phyloP scores from a whole-genome alignment of 257 asterid species.

The Fraxinus pennsylvanica region DNA sequence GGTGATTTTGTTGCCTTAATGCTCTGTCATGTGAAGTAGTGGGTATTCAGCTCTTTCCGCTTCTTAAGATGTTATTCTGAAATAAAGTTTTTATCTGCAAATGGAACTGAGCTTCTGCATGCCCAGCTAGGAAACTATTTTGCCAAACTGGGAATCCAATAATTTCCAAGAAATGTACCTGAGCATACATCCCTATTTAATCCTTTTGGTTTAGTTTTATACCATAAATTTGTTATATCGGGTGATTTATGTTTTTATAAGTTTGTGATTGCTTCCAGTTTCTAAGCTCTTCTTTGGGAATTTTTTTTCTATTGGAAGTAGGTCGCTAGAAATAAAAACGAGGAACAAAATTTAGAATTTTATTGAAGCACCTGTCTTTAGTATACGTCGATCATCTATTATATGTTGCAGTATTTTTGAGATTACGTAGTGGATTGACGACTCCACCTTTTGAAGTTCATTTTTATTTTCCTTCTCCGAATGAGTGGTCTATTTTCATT shows the following conservation, averaged over 20 bases:
- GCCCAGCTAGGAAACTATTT: conserved; percentile 11
- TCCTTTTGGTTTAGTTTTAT: conserved; percentile 17
- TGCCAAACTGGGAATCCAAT: conserved; percentile 5
- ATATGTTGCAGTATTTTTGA: background rate
- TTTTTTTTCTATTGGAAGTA: conserved; percentile 13
- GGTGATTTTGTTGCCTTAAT: background rate
- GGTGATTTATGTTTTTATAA: conserved; percentile 8
- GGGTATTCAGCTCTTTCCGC: background rate
- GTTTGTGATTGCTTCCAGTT: conserved; percentile 5
- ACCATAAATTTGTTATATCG: background rate
- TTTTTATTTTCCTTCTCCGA: conserved; percentile 5
- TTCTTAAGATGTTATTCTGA: conserved; percentile 1
- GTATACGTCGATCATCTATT: background rate
- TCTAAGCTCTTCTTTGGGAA: background rate
- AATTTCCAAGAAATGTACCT: background rate
- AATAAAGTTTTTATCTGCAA: background rate
- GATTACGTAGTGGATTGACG: background rate
- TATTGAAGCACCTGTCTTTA: conserved; percentile 1
- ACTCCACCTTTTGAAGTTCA: background rate
- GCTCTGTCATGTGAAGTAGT: background rate
- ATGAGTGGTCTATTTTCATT: background rate
- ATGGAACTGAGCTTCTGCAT: conserved; percentile 5
- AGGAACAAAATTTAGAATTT: conserved; percentile 2
- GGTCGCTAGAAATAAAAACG: conserved; percentile 11
- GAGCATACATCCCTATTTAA: background rate